Evolutionary conservation across 2,329 filamentous ascomycete species (phyloP).

Genomic region (Aureobasidium leucospermi): DNA sequence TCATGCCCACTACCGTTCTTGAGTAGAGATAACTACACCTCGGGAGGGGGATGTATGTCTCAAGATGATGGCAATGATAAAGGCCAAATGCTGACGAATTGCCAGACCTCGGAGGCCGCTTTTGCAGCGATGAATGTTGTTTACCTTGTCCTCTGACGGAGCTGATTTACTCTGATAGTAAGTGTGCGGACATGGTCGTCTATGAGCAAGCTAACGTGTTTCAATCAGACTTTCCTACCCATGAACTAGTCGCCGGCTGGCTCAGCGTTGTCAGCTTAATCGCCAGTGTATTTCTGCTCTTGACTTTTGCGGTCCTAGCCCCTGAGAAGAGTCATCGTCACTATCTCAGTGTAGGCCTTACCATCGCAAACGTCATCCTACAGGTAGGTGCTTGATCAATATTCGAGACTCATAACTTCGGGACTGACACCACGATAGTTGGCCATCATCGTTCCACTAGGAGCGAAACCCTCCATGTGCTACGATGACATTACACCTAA

Average conservation of each 20-base stretch:
- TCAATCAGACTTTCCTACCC: constrained; percentile 13
- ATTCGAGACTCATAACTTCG: neutral
- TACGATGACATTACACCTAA: constrained; percentile 77
- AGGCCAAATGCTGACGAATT: neutral
- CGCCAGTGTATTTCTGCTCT: constrained; percentile 63
- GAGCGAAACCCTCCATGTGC: constrained; percentile 64
- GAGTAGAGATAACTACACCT: constrained; percentile 12
- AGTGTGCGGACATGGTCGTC: neutral
- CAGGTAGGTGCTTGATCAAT: constrained; percentile 49
- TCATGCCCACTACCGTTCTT: constrained; percentile 17
- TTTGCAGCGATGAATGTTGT: constrained; percentile 61
- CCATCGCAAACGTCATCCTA: constrained; percentile 63
- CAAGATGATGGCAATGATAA: neutral
- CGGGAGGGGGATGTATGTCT: constrained; percentile 11
- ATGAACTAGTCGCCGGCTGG: constrained; percentile 65
- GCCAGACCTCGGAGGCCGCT: constrained; percentile 42
- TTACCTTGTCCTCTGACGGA: constrained; percentile 75
- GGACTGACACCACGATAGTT: constrained; percentile 42
- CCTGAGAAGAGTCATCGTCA: constrained; percentile 80
- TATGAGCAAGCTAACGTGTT: neutral
- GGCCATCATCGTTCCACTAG: constrained; percentile 74
- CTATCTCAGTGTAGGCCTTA: constrained; percentile 76
- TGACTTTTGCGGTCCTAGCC: constrained; percentile 72
- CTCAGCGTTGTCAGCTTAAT: constrained; percentile 64
- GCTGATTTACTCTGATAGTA: constrained; percentile 56